These are phyloP conservation scores for Blastobotrys ciferrii DNA, from an alignment of 1,139 yeast genomes.

Conservation along the genomic window DNA sequence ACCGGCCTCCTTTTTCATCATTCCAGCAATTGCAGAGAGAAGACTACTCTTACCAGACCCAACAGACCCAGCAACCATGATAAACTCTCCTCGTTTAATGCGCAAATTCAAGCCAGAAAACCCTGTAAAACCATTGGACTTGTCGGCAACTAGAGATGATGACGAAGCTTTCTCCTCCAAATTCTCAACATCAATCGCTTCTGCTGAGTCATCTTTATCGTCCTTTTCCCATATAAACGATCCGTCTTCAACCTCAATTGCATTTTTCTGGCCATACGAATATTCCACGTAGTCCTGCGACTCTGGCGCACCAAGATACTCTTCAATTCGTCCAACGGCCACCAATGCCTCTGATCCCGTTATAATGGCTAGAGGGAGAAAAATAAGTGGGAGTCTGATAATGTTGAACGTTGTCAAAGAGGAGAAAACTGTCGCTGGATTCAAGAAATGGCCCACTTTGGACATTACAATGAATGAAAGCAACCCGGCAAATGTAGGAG, in stretches of 20 bases:
- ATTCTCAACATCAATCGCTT: conserved; percentile 33
- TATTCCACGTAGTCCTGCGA: conserved; percentile 35
- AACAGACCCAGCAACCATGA: conserved; percentile 67
- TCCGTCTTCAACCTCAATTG: conserved; percentile 50
- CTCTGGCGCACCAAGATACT: conserved; percentile 48
- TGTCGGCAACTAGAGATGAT: not conserved
- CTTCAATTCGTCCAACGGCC: conserved; percentile 59
- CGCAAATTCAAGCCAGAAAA: conserved; percentile 46
- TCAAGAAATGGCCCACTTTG: conserved; percentile 50
- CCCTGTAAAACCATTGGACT: conserved; percentile 38
- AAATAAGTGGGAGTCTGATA: conserved; percentile 65
- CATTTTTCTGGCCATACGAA: conserved; percentile 33
- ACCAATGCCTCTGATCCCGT: conserved; percentile 66
- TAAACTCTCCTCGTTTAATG: conserved; percentile 56
- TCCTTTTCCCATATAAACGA: conserved; percentile 67
- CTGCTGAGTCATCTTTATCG: conserved; percentile 23
- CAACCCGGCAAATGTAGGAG: conserved; percentile 68
- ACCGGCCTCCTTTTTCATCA: conserved; percentile 55
- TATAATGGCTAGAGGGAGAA: conserved; percentile 66
- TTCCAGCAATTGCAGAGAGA: conserved; percentile 59
- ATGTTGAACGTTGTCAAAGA: conserved; percentile 74
- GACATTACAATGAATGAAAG: conserved; percentile 71
- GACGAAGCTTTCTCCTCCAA: conserved; percentile 8
- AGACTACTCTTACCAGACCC: conserved; percentile 73
- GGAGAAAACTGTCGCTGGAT: conserved; percentile 75